Base-by-base conservation (phyloP, 305 asterid species). In the Striga hermonthica region DNA sequence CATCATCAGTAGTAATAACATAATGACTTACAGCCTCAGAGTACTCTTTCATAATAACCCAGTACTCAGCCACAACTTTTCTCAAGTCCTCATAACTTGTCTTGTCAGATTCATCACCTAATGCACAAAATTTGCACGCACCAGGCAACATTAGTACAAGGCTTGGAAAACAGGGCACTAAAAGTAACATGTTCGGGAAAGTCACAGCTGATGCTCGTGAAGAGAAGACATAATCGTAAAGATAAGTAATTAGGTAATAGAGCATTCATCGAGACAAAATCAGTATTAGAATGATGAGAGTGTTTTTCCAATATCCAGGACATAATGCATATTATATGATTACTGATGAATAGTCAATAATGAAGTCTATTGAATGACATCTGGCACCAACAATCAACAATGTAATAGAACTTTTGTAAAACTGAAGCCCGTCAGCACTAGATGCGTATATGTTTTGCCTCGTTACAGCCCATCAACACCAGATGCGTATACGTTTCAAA, bases 11-110 rank as follows among this genome's bases (percentile, higher is more conserved):
- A n/a, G n/a, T n/a, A n/a, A n/a, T n/a, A n/a, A n/a, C n/a, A n/a
- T n/a, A 66, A 72, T 48, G 31, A 71, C 92, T 75, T 79, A 86
- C 96, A 65, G 94, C 84, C 69, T 73, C 82, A 62, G 82, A 86
- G 75, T 84, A 88, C 57, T 80, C 88, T 82, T 76, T 84, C 98
- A 91, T 91, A 2, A 65, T 73, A 13, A 7, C 48, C 88, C 90
- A 80, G 35, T 84, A 78, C 73, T 91, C 87, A 74, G 4, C 48
- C 66, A 75, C 83, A 75, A 88, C 83, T 72, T 67, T 72, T 49
- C 89, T 81, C 69, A 83, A 70, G 56, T 72, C 81, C 40, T 91
- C 94, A 58, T 84, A 91, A 67, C 72, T 70, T 35, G 65, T 75
- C 65, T 83, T 74, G 43, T 69, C 72, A 66, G 72, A 78, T 70